phyloP scores from a whole-genome alignment of 129 eudicot species.

The Rutidosis leptorrhynchoides region DNA sequence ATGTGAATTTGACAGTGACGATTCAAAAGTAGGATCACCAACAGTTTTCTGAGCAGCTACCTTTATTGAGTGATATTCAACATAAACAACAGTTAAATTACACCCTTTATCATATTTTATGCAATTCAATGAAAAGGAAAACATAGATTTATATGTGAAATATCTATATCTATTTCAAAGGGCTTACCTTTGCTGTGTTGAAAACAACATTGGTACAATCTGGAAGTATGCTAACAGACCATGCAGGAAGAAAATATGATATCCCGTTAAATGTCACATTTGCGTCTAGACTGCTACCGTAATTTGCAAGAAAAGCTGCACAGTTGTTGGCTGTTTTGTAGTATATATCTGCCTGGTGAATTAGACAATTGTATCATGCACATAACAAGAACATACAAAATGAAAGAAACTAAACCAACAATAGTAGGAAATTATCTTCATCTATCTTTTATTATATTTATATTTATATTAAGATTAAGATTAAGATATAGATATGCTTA shows the following conservation, averaged over 20 bases:
- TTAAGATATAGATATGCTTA: not conserved
- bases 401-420: no score
- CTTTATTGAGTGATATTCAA: conserved; percentile 32
- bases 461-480: no score
- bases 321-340: conserved; percentile 52
- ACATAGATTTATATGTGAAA: not conserved
- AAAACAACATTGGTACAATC: conserved; percentile 60
- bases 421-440: not conserved
- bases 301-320: conserved; percentile 84
- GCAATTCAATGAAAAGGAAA: not conserved
- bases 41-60: conserved; percentile 46
- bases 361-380: conserved; percentile 1
- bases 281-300: conserved; percentile 51
- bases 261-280: conserved; percentile 63
- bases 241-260: conserved; percentile 72
- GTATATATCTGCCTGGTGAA: conserved; percentile 68
- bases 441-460: not conserved
- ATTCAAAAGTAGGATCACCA: conserved; percentile 36
- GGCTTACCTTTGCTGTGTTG: conserved; percentile 75
- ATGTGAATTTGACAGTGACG: conserved; percentile 35
- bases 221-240: conserved; percentile 91
- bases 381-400: not conserved
- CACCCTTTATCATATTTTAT: conserved; percentile 13
- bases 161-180: not conserved
- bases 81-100: conserved; percentile 9